Evolutionary conservation across 345 rosid genomes (phyloP).

Genomic region (Boechera divaricarpa): DNA sequence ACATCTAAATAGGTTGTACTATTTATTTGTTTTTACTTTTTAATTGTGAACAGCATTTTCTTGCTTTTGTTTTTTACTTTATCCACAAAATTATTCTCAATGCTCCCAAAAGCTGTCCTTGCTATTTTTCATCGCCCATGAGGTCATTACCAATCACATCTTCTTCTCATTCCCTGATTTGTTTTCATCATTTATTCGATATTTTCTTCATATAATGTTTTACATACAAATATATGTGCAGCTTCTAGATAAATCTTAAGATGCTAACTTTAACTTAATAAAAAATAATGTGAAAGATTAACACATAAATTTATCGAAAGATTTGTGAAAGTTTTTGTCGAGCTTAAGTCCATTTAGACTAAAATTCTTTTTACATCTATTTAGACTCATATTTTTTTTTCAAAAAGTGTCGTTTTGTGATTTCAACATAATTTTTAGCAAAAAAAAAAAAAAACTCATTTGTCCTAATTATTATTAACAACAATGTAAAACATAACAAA

Average conservation of each 20-base stretch:
- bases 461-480: neutral
- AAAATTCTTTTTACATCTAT: too few relatives aligned
- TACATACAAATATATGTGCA: neutral
- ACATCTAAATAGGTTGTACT: neutral
- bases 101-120: constrained; percentile 45
- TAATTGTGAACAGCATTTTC: constrained; percentile 26
- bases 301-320: neutral
- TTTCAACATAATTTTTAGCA: too few relatives aligned
- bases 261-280: neutral
- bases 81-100: constrained; percentile 40
- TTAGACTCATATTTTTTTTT: too few relatives aligned
- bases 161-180: constrained; percentile 28
- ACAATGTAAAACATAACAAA: neutral
- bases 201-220: constrained; percentile 11
- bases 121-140: constrained; percentile 26
- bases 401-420: too few relatives aligned
- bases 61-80: constrained; percentile 31
- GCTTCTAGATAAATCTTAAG: constrained; percentile 9
- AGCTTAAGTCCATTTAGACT: neutral
- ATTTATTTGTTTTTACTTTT: neutral
- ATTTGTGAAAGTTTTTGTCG: neutral
- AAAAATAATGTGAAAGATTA: neutral
- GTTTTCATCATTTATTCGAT: constrained; percentile 30
- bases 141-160: constrained; percentile 43
- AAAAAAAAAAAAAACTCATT: too few relatives aligned